A percentile compares a stretch with the other conserved stretches of the same genome.
These are phyloP conservation scores for Aurinia saxatilis DNA, from an alignment of 345 rosid species.

Conservation along the genomic window DNA sequence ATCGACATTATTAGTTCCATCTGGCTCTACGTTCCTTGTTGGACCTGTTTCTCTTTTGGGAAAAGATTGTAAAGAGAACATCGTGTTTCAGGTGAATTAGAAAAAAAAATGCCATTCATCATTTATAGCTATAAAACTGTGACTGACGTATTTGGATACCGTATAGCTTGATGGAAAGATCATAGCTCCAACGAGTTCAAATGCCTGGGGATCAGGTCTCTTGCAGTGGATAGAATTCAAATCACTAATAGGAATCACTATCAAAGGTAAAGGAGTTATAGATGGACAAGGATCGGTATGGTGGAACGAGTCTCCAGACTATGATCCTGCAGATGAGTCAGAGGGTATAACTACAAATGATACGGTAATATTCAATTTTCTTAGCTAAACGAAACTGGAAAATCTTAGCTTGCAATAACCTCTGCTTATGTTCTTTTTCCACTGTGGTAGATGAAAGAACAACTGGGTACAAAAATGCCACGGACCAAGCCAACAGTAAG, in stretches of 20 bases:
- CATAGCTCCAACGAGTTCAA: slow-evolving; percentile 61
- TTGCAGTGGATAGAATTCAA: slow-evolving; percentile 79
- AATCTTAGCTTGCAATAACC: slow-evolving; percentile 1
- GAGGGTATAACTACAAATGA: slow-evolving; percentile 16
- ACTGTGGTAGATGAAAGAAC: slow-evolving; percentile 32
- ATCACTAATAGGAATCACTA: slow-evolving; percentile 47
- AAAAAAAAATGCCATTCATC: background rate
- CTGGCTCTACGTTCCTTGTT: slow-evolving; percentile 62
- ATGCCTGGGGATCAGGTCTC: slow-evolving; percentile 55
- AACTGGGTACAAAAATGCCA: slow-evolving; percentile 43
- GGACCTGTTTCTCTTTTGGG: slow-evolving; percentile 74
- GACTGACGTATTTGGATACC: background rate
- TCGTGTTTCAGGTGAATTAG: slow-evolving; percentile 57
- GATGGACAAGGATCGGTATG: slow-evolving; percentile 84
- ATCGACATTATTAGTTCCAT: slow-evolving; percentile 61
- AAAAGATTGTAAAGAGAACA: slow-evolving; percentile 44
- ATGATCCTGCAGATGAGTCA: slow-evolving; percentile 27
- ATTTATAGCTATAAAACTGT: background rate
- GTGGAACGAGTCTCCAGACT: slow-evolving; percentile 52
- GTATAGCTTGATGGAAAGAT: slow-evolving; percentile 79
- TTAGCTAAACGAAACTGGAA: background rate
- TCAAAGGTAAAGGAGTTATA: slow-evolving; percentile 65
- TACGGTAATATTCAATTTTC: slow-evolving; percentile 19
- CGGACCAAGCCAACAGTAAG: slow-evolving; percentile 70
- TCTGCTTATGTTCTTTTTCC: background rate